Evolutionary conservation across 345 rosid genomes (phyloP), one percentile per base, ranked within the genome.

Genomic region (Eucalyptus curtisii): DNA sequence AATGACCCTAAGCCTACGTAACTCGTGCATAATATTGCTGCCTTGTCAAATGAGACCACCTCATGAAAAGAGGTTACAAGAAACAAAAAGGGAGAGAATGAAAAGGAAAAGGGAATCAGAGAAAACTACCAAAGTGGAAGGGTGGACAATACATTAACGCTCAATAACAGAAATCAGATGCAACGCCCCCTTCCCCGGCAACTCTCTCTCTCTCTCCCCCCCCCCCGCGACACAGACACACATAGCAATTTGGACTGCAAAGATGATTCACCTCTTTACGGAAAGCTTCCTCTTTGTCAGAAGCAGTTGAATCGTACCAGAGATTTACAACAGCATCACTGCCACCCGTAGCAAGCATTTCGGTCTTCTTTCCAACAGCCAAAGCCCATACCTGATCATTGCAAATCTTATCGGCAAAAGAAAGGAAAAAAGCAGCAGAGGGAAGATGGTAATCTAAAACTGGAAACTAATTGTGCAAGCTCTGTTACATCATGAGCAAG

Each of bases 271-370:
- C 99, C 97, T 98, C 97, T 95, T 95, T 93, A 47, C 94, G 95
- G 82, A 96, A 96, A 86, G 97, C 97, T 79, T 97, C 98, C 92
- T 96, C 99, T 90, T 94, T 96, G 86, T 97, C 98, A 66, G 92
- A 89, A 89, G 95, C 93, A 76, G 99, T 97, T 87, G 99, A 96
- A 91, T 98, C 99, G 91, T 95, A 89, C 98, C 98, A 96, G 86
- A 97, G 90, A 91, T 97, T 97, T 90, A 97, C 92, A 64, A 93
- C 92, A 82, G 97, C 97, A 91, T 96, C 99, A 88, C 97, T 88
- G 66, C 99, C 99, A 86, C 99, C 99, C 49, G 99, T 96, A 87
- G 98, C 98, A 90, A 96, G 90, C 94, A 93, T 94, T 94, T 97
- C 98, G 44, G 98, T 96, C 92, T 95, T 95, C 92, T 93, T 98